Percentiles rank a stretch among this genome's conserved stretches.
Evolutionary conservation across 1,139 yeast genomes (phyloP).

Genomic region (Magnusiomyces magnusii): DNA sequence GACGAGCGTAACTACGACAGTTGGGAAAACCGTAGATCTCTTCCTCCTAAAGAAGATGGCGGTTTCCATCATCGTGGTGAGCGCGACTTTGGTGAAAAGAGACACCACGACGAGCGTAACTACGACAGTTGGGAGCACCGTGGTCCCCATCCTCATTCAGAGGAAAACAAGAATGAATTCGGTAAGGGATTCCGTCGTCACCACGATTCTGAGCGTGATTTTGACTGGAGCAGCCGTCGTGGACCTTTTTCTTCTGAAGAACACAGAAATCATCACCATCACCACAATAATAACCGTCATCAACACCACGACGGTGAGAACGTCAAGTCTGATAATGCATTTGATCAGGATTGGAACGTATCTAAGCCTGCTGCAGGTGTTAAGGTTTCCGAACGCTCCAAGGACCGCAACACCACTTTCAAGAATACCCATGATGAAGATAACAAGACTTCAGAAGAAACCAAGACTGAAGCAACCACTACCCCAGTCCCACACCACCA

Average conservation of each 20-base stretch:
- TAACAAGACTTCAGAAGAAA: background rate
- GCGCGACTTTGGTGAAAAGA: slow-evolving; percentile 15
- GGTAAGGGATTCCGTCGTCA: slow-evolving; percentile 5
- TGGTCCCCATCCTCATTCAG: slow-evolving; percentile 28
- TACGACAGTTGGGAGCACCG: slow-evolving; percentile 32
- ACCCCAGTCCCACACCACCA: slow-evolving; percentile 12
- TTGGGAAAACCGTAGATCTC: slow-evolving; percentile 40
- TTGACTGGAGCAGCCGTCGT: slow-evolving; percentile 28
- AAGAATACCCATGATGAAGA: background rate
- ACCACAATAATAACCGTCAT: background rate
- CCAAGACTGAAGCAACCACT: slow-evolving; percentile 5
- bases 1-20: slow-evolving; percentile 35
- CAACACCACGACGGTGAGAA: background rate
- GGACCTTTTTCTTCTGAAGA: slow-evolving; percentile 29
- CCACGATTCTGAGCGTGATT: slow-evolving; percentile 13
- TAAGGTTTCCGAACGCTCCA: background rate
- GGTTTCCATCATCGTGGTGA: too few relatives aligned
- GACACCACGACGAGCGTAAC: slow-evolving; percentile 24
- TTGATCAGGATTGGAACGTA: slow-evolving; percentile 5
- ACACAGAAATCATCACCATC: slow-evolving; percentile 6
- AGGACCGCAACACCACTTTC: background rate
- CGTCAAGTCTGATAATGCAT: background rate
- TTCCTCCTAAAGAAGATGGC: slow-evolving; percentile 22
- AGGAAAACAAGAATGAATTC: slow-evolving; percentile 13
- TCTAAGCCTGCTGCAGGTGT: slow-evolving; percentile 5